Evolutionary conservation across 768 basidiomycete species (phyloP).

Genomic region (Suillus clintonianus): DNA sequence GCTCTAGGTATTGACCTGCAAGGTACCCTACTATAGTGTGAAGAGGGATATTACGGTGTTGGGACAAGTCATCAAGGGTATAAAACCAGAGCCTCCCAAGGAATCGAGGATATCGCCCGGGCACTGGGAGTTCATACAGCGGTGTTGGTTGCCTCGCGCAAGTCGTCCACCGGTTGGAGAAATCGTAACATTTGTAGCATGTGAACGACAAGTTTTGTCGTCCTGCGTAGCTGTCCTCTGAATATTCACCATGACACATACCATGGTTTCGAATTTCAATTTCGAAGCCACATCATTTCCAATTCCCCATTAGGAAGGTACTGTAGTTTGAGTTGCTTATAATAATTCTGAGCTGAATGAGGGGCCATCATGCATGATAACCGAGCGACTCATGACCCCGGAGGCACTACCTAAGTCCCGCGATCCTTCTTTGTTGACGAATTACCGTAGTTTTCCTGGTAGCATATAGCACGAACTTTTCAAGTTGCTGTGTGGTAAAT

Average conservation of each 20-base stretch:
- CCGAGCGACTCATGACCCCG: background rate
- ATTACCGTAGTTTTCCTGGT: constrained; percentile 15
- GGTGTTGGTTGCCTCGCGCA: background rate
- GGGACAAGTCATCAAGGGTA: background rate
- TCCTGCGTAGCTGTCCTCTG: background rate
- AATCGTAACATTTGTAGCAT: background rate
- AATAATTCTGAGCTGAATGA: no score
- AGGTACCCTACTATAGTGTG: background rate
- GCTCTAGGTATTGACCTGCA: background rate
- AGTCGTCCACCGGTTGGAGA: background rate
- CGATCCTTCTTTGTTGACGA: constrained; percentile 1
- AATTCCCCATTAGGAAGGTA: constrained; percentile 9
- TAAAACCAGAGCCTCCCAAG: background rate
- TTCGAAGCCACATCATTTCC: background rate
- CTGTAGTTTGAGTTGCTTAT: background rate
- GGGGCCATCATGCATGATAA: no score
- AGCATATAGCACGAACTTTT: no score
- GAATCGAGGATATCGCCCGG: background rate
- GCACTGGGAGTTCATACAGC: background rate
- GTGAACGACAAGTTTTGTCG: background rate
- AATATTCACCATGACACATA: no score
- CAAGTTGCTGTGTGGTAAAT: no score
- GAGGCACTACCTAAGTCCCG: constrained; percentile 13
- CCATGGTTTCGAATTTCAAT: background rate
- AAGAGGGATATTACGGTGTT: background rate